Percentiles rank a stretch among this genome's conserved stretches.
Conservation (phyloP, 768 basidiomycete genomes). For the Botryobasidium botryosum region DNA sequence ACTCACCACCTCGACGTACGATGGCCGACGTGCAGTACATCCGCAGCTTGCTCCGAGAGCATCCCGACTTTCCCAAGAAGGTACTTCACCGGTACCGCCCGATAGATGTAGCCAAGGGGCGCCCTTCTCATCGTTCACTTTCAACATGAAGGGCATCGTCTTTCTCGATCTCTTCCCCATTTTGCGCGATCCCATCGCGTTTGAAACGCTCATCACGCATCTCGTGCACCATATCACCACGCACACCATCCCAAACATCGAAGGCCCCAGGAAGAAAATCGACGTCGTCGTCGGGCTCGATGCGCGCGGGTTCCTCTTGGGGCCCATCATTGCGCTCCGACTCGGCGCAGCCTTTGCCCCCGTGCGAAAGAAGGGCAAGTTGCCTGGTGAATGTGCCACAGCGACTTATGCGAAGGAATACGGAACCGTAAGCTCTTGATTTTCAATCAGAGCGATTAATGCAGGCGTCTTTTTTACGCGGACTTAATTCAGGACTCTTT, state of each 20-base stretch:
- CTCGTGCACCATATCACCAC: slow-evolving; percentile 74
- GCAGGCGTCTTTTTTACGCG: not conserved
- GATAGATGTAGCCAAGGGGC: not conserved
- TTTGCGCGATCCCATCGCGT: slow-evolving; percentile 65
- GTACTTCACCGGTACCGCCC: slow-evolving; percentile 25
- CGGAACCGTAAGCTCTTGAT: slow-evolving; percentile 36
- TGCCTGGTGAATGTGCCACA: slow-evolving; percentile 70
- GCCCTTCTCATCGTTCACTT: slow-evolving; percentile 1
- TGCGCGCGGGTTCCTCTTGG: slow-evolving; percentile 88
- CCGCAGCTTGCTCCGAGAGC: slow-evolving; percentile 36
- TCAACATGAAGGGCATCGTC: slow-evolving; percentile 47
- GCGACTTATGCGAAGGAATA: slow-evolving; percentile 87
- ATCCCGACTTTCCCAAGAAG: slow-evolving; percentile 83
- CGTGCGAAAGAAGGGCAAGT: slow-evolving; percentile 83
- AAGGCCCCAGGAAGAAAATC: slow-evolving; percentile 42
- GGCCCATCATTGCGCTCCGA: slow-evolving; percentile 79
- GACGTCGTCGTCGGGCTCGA: slow-evolving; percentile 93
- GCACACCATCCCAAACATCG: slow-evolving; percentile 38
- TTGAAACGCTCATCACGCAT: slow-evolving; percentile 84
- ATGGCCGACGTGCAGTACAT: slow-evolving; percentile 71
- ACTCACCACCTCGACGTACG: too few species aligned
- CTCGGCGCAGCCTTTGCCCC: slow-evolving; percentile 92
- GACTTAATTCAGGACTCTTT: slow-evolving; percentile 56
- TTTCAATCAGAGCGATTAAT: not conserved
- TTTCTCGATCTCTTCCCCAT: slow-evolving; percentile 95